These are phyloP conservation scores for Xylaria digitata DNA, from an alignment of 2,329 filamentous ascomycete species.

Conservation along the genomic window DNA sequence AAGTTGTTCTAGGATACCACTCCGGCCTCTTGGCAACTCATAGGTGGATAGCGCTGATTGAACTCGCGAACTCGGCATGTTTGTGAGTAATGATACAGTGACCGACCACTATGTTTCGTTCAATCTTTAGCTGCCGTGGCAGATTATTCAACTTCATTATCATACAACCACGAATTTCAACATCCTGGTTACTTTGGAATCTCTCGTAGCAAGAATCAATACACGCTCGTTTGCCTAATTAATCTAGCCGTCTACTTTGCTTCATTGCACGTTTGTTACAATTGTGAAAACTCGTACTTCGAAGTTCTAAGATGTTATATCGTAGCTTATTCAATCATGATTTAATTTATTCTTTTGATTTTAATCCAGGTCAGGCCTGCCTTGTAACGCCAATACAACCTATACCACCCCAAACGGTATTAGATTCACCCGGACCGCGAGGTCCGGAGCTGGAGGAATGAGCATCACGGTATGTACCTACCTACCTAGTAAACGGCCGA, in stretches of 20 bases:
- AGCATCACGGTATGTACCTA: too few species aligned
- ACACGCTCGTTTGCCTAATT: not conserved
- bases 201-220: slow-evolving; percentile 14
- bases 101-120: slow-evolving; percentile 26
- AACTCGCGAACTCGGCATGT: not conserved
- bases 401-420: too few species aligned
- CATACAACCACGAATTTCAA: slow-evolving; percentile 33
- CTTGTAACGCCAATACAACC: not conserved
- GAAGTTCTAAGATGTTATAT: not conserved
- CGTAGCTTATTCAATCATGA: not conserved
- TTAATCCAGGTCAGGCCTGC: not conserved
- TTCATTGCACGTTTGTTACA: not conserved
- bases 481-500: too few species aligned
- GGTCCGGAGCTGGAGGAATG: too few species aligned
- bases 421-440: too few species aligned
- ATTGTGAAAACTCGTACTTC: not conserved
- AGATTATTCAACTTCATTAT: slow-evolving; percentile 32
- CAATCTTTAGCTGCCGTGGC: slow-evolving; percentile 19
- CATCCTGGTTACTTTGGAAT: slow-evolving; percentile 29
- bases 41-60: not conserved
- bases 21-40: not conserved
- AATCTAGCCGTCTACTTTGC: not conserved
- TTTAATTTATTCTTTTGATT: not conserved
- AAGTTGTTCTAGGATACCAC: slow-evolving; percentile 79
- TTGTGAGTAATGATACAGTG: slow-evolving; percentile 11